Evolutionary conservation across 2,329 filamentous ascomycete species (phyloP).

Genomic region (Aureobasidium namibiae): DNA sequence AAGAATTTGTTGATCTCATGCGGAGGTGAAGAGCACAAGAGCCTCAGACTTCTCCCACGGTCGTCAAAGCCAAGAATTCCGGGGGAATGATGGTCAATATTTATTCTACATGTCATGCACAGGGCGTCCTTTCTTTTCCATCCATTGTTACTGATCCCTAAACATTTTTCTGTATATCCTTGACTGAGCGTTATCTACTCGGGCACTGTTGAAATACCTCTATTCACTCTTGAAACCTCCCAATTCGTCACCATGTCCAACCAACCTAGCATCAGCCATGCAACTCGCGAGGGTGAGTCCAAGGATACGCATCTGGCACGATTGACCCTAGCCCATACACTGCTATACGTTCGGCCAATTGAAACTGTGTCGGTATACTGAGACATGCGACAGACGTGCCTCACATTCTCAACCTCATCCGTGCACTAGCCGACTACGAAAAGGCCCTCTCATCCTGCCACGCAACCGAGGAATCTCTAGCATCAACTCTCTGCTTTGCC

Average conservation of each 20-base stretch:
- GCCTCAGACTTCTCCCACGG: not conserved
- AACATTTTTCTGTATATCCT: not conserved
- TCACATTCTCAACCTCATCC: conserved; percentile 73
- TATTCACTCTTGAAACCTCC: too few species aligned
- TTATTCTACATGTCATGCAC: conserved; percentile 1
- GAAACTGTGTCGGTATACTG: not conserved
- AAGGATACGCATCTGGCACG: not conserved
- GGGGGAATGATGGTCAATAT: not conserved
- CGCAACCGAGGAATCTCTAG: conserved; percentile 67
- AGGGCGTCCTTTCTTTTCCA: not conserved
- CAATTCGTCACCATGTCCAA: not conserved
- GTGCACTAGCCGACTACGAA: conserved; percentile 82
- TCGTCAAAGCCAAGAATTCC: not conserved
- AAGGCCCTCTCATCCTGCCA: conserved; percentile 65
- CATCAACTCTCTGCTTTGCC: conserved; percentile 71
- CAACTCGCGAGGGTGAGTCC: conserved; percentile 49
- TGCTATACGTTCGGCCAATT: not conserved
- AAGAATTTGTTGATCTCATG: too few species aligned
- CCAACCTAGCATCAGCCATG: conserved; percentile 45
- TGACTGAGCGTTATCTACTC: not conserved
- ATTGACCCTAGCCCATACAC: not conserved
- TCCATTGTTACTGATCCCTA: not conserved
- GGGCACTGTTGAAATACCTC: too few species aligned
- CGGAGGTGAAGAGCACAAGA: too few species aligned
- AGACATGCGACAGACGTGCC: conserved; percentile 58